Percentiles rank a stretch among this genome's conserved stretches.
phyloP scores from a whole-genome alignment of 2,329 filamentous ascomycete genomes.

The Tetracladium maxilliforme region DNA sequence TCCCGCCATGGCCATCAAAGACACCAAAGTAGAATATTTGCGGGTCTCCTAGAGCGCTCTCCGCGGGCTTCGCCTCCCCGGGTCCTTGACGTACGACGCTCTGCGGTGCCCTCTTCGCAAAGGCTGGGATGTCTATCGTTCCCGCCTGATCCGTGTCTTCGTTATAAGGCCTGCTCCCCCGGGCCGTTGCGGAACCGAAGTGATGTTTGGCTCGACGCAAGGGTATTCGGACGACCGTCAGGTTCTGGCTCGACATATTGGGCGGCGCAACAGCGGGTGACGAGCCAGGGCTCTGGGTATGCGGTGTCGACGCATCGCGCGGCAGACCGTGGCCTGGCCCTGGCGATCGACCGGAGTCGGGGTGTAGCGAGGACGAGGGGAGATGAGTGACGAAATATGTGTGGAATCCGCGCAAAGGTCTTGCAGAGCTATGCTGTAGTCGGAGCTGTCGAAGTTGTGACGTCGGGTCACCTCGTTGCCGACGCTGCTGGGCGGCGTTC shows the following conservation, averaged over 20 bases:
- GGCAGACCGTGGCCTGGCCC: constrained; percentile 75
- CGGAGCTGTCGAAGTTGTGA: no score
- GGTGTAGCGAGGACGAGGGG: constrained; percentile 82
- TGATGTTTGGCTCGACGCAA: constrained; percentile 91
- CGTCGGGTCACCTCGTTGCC: no score
- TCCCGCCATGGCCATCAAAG: constrained; percentile 90
- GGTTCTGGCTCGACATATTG: constrained; percentile 53
- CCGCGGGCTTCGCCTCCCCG: constrained; percentile 53
- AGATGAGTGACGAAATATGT: constrained; percentile 97
- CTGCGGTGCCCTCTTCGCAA: constrained; percentile 69
- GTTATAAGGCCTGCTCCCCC: constrained; percentile 77
- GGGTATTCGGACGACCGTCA: constrained; percentile 90
- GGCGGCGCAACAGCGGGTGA: constrained; percentile 44
- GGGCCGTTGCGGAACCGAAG: constrained; percentile 66
- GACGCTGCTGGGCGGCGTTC: no score
- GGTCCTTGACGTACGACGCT: constrained; percentile 20
- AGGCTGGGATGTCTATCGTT: constrained; percentile 83
- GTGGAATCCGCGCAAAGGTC: constrained; percentile 68
- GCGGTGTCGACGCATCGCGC: constrained; percentile 69
- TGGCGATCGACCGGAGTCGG: constrained; percentile 53
- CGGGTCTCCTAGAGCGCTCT: constrained; percentile 72
- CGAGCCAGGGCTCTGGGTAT: constrained; percentile 39
- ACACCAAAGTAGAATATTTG: constrained; percentile 97
- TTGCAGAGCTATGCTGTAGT: no score
- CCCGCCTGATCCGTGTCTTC: constrained; percentile 92